Conservation (phyloP, 257 asterid species). For the Solanum appendiculatum region DNA sequence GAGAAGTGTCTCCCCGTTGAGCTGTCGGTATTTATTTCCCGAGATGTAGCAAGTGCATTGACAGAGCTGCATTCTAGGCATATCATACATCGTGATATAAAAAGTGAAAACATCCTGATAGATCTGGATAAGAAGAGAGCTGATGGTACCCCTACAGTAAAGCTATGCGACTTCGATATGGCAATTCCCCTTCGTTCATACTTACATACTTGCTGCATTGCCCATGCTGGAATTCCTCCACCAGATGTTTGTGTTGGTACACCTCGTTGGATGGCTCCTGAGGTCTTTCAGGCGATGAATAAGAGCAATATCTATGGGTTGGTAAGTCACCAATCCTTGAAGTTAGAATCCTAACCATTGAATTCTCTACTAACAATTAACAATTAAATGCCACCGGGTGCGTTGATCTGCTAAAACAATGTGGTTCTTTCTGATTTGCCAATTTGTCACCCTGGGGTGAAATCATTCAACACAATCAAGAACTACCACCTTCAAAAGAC, state of each 20-base stretch:
- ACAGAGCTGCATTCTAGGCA: slow-evolving; percentile 61
- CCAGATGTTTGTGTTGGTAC: slow-evolving; percentile 92
- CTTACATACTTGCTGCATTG: slow-evolving; percentile 83
- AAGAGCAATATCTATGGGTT: slow-evolving; percentile 32
- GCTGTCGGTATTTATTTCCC: slow-evolving; percentile 52
- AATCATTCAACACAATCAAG: neutral
- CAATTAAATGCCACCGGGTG: neutral
- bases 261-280: slow-evolving; percentile 99
- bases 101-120: slow-evolving; percentile 74
- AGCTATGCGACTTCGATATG: slow-evolving; percentile 85
- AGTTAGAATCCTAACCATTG: neutral
- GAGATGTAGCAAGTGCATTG: slow-evolving; percentile 70
- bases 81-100: slow-evolving; percentile 90
- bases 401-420: neutral
- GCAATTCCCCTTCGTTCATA: slow-evolving; percentile 74
- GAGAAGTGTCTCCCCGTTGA: slow-evolving; percentile 42
- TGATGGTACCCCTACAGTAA: slow-evolving; percentile 75
- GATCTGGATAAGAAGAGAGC: slow-evolving; percentile 56
- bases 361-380: neutral
- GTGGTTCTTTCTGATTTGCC: neutral
- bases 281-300: slow-evolving; percentile 38
- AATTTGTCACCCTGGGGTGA: neutral
- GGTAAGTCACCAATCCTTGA: slow-evolving; percentile 12
- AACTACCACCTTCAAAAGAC: neutral
- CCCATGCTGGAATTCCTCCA: slow-evolving; percentile 76